Conservation (phyloP, 2,329 filamentous ascomycete species). For the Penicillium palitans region DNA sequence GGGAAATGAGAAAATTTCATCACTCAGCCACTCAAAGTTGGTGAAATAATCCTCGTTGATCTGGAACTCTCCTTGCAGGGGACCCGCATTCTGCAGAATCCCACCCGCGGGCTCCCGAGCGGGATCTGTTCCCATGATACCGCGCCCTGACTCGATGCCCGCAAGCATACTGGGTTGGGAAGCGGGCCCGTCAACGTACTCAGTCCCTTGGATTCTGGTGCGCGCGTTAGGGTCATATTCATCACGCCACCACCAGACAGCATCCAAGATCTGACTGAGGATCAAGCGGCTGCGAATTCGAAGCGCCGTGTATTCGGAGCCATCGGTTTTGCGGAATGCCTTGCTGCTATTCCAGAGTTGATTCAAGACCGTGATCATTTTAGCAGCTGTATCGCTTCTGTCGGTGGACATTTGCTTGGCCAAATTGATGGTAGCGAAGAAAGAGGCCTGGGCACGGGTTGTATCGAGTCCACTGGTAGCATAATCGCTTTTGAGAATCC, state of each 20-base stretch:
- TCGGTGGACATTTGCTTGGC: slow-evolving; percentile 41
- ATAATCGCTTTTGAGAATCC: slow-evolving; percentile 40
- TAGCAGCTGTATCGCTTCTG: slow-evolving; percentile 37
- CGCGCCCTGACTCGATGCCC: slow-evolving; percentile 10
- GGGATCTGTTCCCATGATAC: slow-evolving; percentile 7
- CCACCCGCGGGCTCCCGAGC: slow-evolving; percentile 9
- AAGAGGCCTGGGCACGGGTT: slow-evolving; percentile 34
- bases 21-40: slow-evolving; percentile 42
- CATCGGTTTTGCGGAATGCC: slow-evolving; percentile 43
- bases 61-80: slow-evolving; percentile 24
- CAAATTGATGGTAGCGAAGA: slow-evolving; percentile 42
- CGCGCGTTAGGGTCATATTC: slow-evolving; percentile 38
- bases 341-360: slow-evolving; percentile 45
- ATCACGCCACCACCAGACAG: slow-evolving; percentile 48
- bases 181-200: slow-evolving; percentile 17
- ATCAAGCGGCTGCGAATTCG: slow-evolving; percentile 43
- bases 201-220: slow-evolving; percentile 12
- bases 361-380: slow-evolving; percentile 36
- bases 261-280: slow-evolving; percentile 41
- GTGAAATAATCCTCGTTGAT: slow-evolving; percentile 43
- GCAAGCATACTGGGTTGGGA: slow-evolving; percentile 4
- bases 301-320: slow-evolving; percentile 36
- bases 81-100: background rate
- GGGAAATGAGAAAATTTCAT: slow-evolving; percentile 32
- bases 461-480: slow-evolving; percentile 34